A percentile compares a stretch with the other conserved stretches of the same genome.
These are phyloP conservation scores for barley (Hordeum vulgare) DNA, from an alignment of 176 grass and related monocot genomes.

Conservation along the genomic window MorexV3_pseudomolecules_assembly NC_058518.1:479245281-479245780, in stretches of 20 bases:
- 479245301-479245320: constrained; percentile 3
- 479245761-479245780: constrained; percentile 55
- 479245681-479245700: constrained; percentile 82
- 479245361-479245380: constrained; percentile 95
- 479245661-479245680: constrained; percentile 15
- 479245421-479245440: constrained; percentile 77
- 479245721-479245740: constrained; percentile 97
- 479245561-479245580: constrained; percentile 95
- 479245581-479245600: constrained; percentile 86
- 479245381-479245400: constrained; percentile 93
- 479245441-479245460: constrained; percentile 92
- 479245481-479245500: constrained; percentile 23
- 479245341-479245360: constrained; percentile 94
- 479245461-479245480: constrained; percentile 65
- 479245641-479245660: constrained; percentile 24
- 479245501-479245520: constrained; percentile 63
- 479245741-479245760: constrained; percentile 59
- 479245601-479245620: constrained; percentile 75
- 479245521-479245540: constrained; percentile 88
- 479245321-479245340: constrained; percentile 35
- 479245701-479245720: constrained; percentile 86
- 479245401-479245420: constrained; percentile 89
- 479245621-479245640: neutral
- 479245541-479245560: constrained; percentile 94
- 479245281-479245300: constrained; percentile 13